Evolutionary conservation across 2,329 filamentous ascomycete species (phyloP), one percentile per base, ranked within the genome.

Genomic region (Cercospora berteroae): DNA sequence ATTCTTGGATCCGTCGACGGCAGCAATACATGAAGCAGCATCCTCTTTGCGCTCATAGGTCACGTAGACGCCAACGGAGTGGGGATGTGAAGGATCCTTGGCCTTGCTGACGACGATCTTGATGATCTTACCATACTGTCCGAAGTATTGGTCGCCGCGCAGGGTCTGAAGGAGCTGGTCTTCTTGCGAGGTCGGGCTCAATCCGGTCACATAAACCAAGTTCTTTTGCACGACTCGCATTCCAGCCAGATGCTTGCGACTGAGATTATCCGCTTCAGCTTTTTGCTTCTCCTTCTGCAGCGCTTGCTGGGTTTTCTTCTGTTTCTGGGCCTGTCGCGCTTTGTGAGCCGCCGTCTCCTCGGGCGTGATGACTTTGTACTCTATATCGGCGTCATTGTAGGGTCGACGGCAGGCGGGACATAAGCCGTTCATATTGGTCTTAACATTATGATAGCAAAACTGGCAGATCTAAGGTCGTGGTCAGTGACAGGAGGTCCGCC

Each of bases 401-500:
- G 93, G 90, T 79, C 95, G 87, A 81, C 95, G 89, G 79, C 95
- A 99, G 73, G 96, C 96, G n/a, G 95, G 95, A 80, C 95, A 99
- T 66, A 97, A 86, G 39, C 94, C 94, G 78, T 97, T 98, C 87
- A 97, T 93, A 75, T 97, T 97, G 75, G 91, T 96, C 82, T 96
- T 96, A 79, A 99, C 96, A 79, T 98, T 99, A 82, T 99, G 97
- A 84, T 94, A 99, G 83, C 95, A 99, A 82, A 99, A 99, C 84
- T 99, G 96, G 81, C 95, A 99, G 79, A 99, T 94, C 94, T 97
- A 76, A 42, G 42, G 12, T 39, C 18, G 5, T 44, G 27, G 65
- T 72, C 58, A 74, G 72, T 48, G 55, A 18, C 44, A 44, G 33
- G 39, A 13, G 42, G 25, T 5, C 33, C 2, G 27, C 31, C 25